phyloP scores from a whole-genome alignment of 192 early-diverging fungal genomes.

The Umbelopsis sp. region DNA sequence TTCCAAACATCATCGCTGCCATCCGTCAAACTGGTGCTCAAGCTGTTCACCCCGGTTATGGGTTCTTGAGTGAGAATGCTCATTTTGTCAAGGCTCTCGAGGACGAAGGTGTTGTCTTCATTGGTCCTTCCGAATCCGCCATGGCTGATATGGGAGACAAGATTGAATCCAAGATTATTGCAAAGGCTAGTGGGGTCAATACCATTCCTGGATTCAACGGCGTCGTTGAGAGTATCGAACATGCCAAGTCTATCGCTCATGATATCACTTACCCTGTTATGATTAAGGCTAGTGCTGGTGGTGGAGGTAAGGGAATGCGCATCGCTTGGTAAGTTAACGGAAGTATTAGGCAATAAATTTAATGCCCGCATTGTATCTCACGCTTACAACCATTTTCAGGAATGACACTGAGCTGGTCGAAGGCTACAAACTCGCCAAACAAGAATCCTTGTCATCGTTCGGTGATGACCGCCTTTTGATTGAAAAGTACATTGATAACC shows the following conservation, averaged over 20 bases:
- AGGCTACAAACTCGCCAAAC: conserved; percentile 75
- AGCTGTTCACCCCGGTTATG: conserved; percentile 96
- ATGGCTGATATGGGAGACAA: conserved; percentile 84
- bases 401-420: conserved; percentile 67
- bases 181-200: conserved; percentile 70
- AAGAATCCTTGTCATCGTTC: conserved; percentile 83
- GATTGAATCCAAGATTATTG: conserved; percentile 78
- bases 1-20: conserved; percentile 77
- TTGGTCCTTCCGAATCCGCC: conserved; percentile 67
- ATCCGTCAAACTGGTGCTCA: conserved; percentile 77
- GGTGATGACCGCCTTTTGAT: conserved; percentile 89
- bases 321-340: conserved; percentile 61
- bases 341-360: neutral
- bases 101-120: conserved; percentile 69
- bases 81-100: conserved; percentile 80
- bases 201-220: conserved; percentile 90
- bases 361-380: neutral
- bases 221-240: conserved; percentile 68
- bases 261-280: conserved; percentile 81
- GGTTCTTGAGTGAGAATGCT: conserved; percentile 92
- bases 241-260: conserved; percentile 72
- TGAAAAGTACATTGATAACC: conserved; percentile 90
- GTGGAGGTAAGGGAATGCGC: conserved; percentile 86
- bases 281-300: conserved; percentile 82
- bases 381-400: conserved; percentile 15